Percentiles rank a stretch among this genome's conserved stretches.
These are phyloP conservation scores for Sclerotinia glacialis DNA, from an alignment of 2,329 filamentous ascomycete genomes.

Conservation along the genomic window DNA sequence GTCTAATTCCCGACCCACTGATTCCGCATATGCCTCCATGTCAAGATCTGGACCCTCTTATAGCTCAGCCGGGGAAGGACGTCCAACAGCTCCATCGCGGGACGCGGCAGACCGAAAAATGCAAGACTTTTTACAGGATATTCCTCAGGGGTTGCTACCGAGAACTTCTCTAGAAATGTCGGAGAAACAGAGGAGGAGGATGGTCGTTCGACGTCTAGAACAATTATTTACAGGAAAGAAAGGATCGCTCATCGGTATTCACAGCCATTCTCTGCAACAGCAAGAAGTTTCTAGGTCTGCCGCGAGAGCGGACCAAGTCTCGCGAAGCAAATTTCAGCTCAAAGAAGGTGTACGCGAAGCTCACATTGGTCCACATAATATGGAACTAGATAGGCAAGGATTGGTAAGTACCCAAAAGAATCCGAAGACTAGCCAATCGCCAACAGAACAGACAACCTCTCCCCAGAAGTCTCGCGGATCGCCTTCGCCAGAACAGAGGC, in stretches of 20 bases:
- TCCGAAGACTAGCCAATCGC: conserved; percentile 31
- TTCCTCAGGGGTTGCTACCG: conserved; percentile 66
- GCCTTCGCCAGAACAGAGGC: conserved; percentile 63
- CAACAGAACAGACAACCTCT: conserved; percentile 21
- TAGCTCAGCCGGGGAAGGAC: conserved; percentile 10
- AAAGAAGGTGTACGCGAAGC: conserved; percentile 44
- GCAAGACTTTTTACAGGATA: conserved; percentile 68
- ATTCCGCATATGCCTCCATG: conserved; percentile 65
- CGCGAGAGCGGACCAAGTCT: conserved; percentile 41
- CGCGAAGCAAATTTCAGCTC: conserved; percentile 26
- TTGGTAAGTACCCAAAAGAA: conserved; percentile 13
- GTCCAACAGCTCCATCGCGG: conserved; percentile 10
- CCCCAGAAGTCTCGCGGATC: conserved; percentile 18
- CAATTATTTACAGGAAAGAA: conserved; percentile 77
- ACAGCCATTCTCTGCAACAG: conserved; percentile 36
- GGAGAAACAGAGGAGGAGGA: conserved; percentile 71
- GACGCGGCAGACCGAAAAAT: conserved; percentile 55
- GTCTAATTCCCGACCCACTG: conserved; percentile 44
- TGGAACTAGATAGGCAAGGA: conserved; percentile 27
- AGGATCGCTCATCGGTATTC: conserved; percentile 35
- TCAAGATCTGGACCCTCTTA: conserved; percentile 41
- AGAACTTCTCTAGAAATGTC: conserved; percentile 57
- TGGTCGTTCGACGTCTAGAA: conserved; percentile 73
- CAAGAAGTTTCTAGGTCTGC: conserved; percentile 56
- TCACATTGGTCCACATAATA: conserved; percentile 38